Base-by-base conservation (phyloP, 2,329 filamentous ascomycete genomes). In the Colletotrichum graminicola region DNA sequence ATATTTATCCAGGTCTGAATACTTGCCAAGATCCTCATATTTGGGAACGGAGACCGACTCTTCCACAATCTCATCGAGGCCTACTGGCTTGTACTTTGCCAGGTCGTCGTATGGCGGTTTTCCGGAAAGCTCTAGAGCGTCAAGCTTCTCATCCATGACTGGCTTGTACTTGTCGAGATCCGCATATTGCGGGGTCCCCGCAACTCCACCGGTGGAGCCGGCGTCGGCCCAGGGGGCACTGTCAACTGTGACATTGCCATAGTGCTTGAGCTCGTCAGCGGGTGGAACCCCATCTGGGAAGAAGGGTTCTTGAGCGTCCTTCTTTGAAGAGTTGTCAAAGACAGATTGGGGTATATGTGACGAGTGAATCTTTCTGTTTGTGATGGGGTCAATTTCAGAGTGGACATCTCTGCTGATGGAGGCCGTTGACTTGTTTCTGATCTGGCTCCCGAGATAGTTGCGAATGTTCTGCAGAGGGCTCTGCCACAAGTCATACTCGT, bases 371-470 rank as follows among this genome's bases (percentile, higher is more conserved):
- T 84, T 88, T 43, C 87, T 84, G 73, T 90, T 90, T 21, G 88
- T 89, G 70, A 90, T 89, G 3, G 88, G 88, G 67, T 90, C 88
- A 54, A 90, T 89, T 26, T 82, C 77, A 59, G 83, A 85, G 11
- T 82, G 82, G 1, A 75, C 56, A 5, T 75, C 73, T 29, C 54
- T n/a, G 32, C 34, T 60, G 29, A 72, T 63, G 21, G 66, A 63
- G 10, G 57, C 56, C 10, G 61, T 61, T 39, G 60, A 55, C 23
- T 66, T 43, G 67, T 12, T 67, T 18, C 66, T 54, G 21, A 55
- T 66, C 55, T 71, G 70, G 57, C 49, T 72, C 14, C 62, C 70
- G 7, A 83, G 74, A 64, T 80, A 79, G 43, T 78, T 78, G 67
- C 81, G 80, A 23, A 81, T 78, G 52, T 79, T 80, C 6, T 78